Conservation (phyloP, 164 flowering plant genomes). For the Liriodendron chinense region DNA sequence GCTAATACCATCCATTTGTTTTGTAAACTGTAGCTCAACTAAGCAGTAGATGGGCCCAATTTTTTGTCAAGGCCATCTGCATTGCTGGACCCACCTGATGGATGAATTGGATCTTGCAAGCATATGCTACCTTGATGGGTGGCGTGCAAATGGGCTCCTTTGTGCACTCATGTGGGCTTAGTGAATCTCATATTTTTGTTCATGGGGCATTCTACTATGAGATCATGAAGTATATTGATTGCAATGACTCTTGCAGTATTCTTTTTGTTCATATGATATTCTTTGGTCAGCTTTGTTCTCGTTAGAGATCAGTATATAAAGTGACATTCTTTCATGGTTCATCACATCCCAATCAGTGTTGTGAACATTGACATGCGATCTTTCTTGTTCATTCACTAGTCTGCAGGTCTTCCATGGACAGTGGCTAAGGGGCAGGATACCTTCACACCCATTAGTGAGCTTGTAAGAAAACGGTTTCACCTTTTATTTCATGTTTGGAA, state of each 20-base stretch:
- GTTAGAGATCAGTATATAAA: not conserved
- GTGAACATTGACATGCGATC: not conserved
- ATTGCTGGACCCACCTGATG: too few relatives aligned
- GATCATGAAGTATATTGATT: too few relatives aligned
- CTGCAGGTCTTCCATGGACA: constrained; percentile 99
- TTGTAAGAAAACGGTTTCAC: constrained; percentile 49
- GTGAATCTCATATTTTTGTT: too few relatives aligned
- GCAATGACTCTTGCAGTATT: not conserved
- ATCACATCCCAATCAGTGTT: not conserved
- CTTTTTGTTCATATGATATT: not conserved
- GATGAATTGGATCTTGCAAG: too few relatives aligned
- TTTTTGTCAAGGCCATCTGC: too few relatives aligned
- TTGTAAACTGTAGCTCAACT: too few relatives aligned
- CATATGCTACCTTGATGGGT: too few relatives aligned
- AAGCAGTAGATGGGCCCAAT: too few relatives aligned
- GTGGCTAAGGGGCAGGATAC: constrained; percentile 97
- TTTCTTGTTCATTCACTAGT: constrained; percentile 32
- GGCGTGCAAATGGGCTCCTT: too few relatives aligned
- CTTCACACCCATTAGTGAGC: constrained; percentile 88
- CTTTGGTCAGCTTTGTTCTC: not conserved
- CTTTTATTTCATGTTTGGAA: not conserved
- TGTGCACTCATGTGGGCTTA: too few relatives aligned
- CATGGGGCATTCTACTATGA: too few relatives aligned
- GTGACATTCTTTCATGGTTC: not conserved
- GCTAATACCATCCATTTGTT: too few relatives aligned